Conservation (phyloP, 208 protist species). For the Leptomonas seymouri region DNA sequence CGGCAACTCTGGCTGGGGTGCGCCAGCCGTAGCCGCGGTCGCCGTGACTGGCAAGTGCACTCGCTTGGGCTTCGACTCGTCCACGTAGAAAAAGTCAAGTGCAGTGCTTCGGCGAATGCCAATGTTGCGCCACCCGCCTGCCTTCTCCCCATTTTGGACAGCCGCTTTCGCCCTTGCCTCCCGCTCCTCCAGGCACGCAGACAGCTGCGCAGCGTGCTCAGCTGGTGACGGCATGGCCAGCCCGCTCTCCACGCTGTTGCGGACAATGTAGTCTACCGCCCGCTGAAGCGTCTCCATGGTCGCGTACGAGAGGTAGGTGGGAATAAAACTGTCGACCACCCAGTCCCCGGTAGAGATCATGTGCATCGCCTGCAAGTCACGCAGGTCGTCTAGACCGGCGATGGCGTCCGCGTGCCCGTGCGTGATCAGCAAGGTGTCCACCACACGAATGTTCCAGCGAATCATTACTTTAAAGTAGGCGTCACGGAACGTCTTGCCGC, state of each 20-base stretch:
- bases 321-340: slow-evolving; percentile 71
- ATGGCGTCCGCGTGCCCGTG: slow-evolving; percentile 89
- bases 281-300: slow-evolving; percentile 51
- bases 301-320: slow-evolving; percentile 60
- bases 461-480: slow-evolving; percentile 87
- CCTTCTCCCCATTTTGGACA: slow-evolving; percentile 19
- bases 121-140: slow-evolving; percentile 59
- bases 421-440: slow-evolving; percentile 88
- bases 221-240: slow-evolving; percentile 19
- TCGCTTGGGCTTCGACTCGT: slow-evolving; percentile 35
- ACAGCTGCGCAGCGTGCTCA: slow-evolving; percentile 32
- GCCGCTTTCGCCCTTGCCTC: slow-evolving; percentile 15
- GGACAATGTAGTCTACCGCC: slow-evolving; percentile 70
- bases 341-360: slow-evolving; percentile 56
- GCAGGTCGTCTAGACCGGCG: slow-evolving; percentile 86
- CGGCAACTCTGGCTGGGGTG: slow-evolving; percentile 28
- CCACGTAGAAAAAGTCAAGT: slow-evolving; percentile 72
- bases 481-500: slow-evolving; percentile 92
- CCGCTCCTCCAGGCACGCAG: slow-evolving; percentile 20
- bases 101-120: slow-evolving; percentile 84
- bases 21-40: slow-evolving; percentile 2
- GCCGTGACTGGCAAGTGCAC: slow-evolving; percentile 57
- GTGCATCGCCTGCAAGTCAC: slow-evolving; percentile 85
- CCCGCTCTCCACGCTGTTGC: slow-evolving; percentile 61
- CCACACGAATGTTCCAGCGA: slow-evolving; percentile 45